A percentile compares a stretch with the other conserved stretches of the same genome.
phyloP scores from a whole-genome alignment of 2,329 filamentous ascomycete species.

The Pestalotiopsis sp. region DNA sequence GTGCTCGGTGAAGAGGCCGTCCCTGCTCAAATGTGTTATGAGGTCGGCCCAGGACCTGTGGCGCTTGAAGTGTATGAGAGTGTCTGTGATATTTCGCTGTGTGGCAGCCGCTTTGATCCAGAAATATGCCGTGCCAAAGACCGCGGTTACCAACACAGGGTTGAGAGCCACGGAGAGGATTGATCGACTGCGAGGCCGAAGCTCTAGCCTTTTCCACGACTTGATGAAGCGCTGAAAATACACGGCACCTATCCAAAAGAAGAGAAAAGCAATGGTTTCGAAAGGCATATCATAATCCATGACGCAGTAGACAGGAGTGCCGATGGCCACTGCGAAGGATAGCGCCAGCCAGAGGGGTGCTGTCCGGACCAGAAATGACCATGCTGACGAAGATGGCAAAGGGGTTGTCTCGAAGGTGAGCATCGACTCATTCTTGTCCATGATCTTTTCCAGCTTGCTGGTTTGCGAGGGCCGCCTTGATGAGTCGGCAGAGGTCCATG shows the following conservation, averaged over 20 bases:
- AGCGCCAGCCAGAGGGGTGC: slow-evolving; percentile 30
- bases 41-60: slow-evolving; percentile 27
- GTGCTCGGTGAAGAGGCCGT: slow-evolving; percentile 16
- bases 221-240: slow-evolving; percentile 30
- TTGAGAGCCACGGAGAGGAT: slow-evolving; percentile 28
- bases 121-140: slow-evolving; percentile 30
- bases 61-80: slow-evolving; percentile 27
- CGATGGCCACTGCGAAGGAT: slow-evolving; percentile 25
- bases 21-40: slow-evolving; percentile 19
- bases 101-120: slow-evolving; percentile 29
- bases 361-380: slow-evolving; percentile 26
- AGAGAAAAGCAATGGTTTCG: slow-evolving; percentile 28
- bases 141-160: slow-evolving; percentile 30
- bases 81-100: slow-evolving; percentile 19
- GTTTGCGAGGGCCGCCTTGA: slow-evolving; percentile 22
- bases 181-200: slow-evolving; percentile 19
- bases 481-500: slow-evolving; percentile 16
- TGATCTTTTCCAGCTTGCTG: slow-evolving; percentile 16
- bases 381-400: background rate
- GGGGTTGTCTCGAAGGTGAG: slow-evolving; percentile 16
- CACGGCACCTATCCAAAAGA: slow-evolving; percentile 30
- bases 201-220: slow-evolving; percentile 19
- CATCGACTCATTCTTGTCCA: slow-evolving; percentile 21
- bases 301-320: slow-evolving; percentile 28
- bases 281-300: slow-evolving; percentile 29